Evolutionary conservation across 2,329 filamentous ascomycete species (phyloP).

Genomic region (Immersiporthe knoxdaviesiana): DNA sequence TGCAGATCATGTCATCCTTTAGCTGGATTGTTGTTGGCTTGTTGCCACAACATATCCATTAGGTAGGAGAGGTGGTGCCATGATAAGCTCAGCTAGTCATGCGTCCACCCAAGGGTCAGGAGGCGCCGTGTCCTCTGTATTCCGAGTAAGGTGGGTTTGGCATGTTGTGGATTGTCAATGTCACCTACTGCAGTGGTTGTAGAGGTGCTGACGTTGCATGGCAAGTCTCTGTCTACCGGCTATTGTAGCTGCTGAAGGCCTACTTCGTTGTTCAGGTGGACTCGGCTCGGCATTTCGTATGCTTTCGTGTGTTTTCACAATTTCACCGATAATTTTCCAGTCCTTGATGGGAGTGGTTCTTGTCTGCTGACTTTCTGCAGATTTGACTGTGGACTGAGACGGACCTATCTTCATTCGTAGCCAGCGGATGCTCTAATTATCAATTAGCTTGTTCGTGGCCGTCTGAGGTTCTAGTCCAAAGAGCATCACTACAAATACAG

Average conservation of each 20-base stretch:
- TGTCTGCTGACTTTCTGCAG: background rate
- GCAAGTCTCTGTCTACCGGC: background rate
- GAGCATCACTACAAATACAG: background rate
- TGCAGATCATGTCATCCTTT: slow-evolving; percentile 8
- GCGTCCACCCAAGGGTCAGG: background rate
- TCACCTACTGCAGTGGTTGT: background rate
- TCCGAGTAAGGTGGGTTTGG: background rate
- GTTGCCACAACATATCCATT: background rate
- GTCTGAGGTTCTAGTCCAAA: background rate
- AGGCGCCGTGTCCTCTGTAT: background rate
- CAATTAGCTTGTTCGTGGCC: background rate
- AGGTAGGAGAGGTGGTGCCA: background rate
- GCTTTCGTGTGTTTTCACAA: background rate
- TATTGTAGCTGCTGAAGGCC: background rate
- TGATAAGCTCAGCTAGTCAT: background rate
- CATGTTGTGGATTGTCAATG: background rate
- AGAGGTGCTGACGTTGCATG: background rate
- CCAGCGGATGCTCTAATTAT: background rate
- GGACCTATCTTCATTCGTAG: background rate
- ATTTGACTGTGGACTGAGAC: background rate
- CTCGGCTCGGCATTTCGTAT: background rate
- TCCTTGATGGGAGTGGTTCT: background rate
- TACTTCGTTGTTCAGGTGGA: background rate
- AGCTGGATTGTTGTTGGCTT: background rate
- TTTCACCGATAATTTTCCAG: too few relatives aligned